A percentile compares a stretch with the other conserved stretches of the same genome.
Evolutionary conservation across 1,284 basidiomycete genomes (phyloP).

Genomic region (Ceratobasidium sp.): DNA sequence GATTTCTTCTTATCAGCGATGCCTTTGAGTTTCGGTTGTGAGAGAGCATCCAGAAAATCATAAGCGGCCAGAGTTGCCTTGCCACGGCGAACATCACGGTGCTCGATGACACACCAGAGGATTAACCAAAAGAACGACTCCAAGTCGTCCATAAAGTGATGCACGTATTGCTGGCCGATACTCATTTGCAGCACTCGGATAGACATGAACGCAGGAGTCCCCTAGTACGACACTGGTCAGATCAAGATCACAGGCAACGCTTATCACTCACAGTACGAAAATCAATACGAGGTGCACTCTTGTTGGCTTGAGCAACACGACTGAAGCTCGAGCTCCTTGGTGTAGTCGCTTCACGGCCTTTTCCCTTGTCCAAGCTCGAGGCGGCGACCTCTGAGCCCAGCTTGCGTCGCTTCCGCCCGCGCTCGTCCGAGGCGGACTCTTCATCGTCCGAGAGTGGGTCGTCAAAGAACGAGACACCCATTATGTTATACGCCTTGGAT

Average conservation of each 20-base stretch:
- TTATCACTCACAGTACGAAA: slow-evolving; percentile 31
- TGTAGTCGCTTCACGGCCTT: neutral
- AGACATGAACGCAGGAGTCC: slow-evolving; percentile 26
- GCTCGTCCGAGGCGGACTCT: too few relatives aligned
- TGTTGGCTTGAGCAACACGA: neutral
- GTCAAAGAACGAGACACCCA: too few relatives aligned
- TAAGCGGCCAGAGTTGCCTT: neutral
- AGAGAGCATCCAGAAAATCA: neutral
- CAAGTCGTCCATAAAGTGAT: slow-evolving; percentile 24
- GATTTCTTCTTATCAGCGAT: neutral
- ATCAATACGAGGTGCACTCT: neutral
- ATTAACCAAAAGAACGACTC: slow-evolving; percentile 37
- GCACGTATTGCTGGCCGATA: slow-evolving; percentile 4
- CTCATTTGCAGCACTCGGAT: neutral
- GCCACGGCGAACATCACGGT: neutral
- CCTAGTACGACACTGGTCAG: neutral
- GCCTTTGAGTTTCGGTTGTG: neutral
- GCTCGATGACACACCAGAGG: slow-evolving; percentile 11
- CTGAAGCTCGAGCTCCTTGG: neutral
- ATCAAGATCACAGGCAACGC: neutral
- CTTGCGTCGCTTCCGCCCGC: neutral
- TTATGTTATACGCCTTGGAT: neutral
- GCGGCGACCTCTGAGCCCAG: neutral
- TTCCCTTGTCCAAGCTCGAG: neutral
- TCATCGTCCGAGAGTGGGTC: too few relatives aligned